Conservation (phyloP, 768 basidiomycete genomes). For the Naganishia antarctica region DNA sequence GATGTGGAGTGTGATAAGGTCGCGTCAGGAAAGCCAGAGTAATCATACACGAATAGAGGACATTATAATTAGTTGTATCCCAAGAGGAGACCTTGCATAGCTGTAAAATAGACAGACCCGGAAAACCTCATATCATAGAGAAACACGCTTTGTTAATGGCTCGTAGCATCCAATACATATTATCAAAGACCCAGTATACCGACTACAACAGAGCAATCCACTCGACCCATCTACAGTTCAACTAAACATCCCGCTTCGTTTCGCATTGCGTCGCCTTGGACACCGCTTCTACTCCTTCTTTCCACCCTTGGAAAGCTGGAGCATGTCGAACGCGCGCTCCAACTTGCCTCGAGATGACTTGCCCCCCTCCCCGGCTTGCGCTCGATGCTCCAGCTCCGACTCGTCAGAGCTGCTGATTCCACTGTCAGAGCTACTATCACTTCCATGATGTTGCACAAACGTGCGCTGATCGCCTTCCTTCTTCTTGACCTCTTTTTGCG, state of each 20-base stretch:
- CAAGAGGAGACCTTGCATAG: background rate
- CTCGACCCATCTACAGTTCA: no score
- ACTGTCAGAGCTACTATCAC: slow-evolving; percentile 29
- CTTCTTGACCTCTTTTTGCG: slow-evolving; percentile 46
- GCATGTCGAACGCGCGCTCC: slow-evolving; percentile 19
- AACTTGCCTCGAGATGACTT: slow-evolving; percentile 12
- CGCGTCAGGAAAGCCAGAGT: background rate
- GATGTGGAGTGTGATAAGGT: slow-evolving; percentile 54
- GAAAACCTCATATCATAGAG: no score
- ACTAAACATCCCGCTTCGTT: background rate
- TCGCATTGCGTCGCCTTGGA: background rate
- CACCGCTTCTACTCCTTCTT: background rate
- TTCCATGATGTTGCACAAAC: slow-evolving; percentile 34
- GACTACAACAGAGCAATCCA: background rate
- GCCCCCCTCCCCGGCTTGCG: slow-evolving; percentile 4
- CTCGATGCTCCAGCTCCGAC: slow-evolving; percentile 35
- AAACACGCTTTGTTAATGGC: no score
- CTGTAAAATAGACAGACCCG: background rate
- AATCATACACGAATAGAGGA: background rate
- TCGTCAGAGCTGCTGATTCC: slow-evolving; percentile 42
- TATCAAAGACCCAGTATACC: background rate
- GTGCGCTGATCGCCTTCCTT: slow-evolving; percentile 41
- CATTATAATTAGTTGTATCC: background rate
- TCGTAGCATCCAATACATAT: background rate
- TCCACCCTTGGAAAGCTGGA: slow-evolving; percentile 4